Base-by-base conservation (phyloP, 2,329 filamentous ascomycete genomes). In the Hirsutella minnesotensis region DNA sequence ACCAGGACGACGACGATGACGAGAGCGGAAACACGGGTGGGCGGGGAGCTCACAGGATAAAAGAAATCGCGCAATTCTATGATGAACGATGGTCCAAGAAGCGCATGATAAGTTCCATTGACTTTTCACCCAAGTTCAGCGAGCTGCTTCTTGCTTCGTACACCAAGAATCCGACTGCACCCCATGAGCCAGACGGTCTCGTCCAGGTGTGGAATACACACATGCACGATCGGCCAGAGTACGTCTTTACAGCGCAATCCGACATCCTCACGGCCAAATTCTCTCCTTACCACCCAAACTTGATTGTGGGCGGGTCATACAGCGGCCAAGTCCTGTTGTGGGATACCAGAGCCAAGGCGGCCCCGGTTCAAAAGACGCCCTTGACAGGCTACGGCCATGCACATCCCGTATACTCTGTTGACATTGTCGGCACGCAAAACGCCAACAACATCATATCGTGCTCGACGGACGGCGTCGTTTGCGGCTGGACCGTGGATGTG, bases 361-460 rank as follows among this genome's bases (percentile, higher is more conserved):
- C 83, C 16, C 90, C 94, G 0, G 88, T 96, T 5, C 89, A 95
- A 56, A 95, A 95, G 66, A 98, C 92, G 2, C 92, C 92, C 1
- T 72, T 98, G 33, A 96, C 90, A 5, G 90, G 92, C 40, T 89
- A 86, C 13, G 89, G 92, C 13, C 92, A 98, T 61, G 94, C 92
- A 8, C 92, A 98, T 57, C 92, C 92, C 0, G 85, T 98, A 49
- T 98, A 98, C 68, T 88, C 84, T 33, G 79, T 98, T 44, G 86
- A 92, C 48, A 94, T 98, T 43, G 87, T 98, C 40, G 92, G 92
- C 49, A 98, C 94, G 1, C 92, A 96, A 58, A 98, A 98, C 60
- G 92, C 92, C 46, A 95, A 95, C 68, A 98, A 96, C 62, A 95
- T 98, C 59, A 85, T 98, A 53, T 95, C 89, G 29, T 90, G 87